Evolutionary conservation across 306 rosid species (phyloP).

Genomic region (apple (Malus domestica)): ASM211411v1 NC_041798.1:19749001-19749500

Average conservation of each 20-base stretch:
- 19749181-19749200: neutral
- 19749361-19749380: neutral
- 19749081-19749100: neutral
- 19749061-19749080: no score
- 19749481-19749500: no score
- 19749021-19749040: neutral
- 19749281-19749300: neutral
- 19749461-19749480: no score
- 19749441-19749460: no score
- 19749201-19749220: neutral
- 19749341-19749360: neutral
- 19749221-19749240: neutral
- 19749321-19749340: neutral
- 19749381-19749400: neutral
- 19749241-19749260: neutral
- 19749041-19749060: neutral
- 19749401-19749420: no score
- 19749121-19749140: neutral
- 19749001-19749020: no score
- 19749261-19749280: neutral
- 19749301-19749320: neutral
- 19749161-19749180: neutral
- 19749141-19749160: neutral
- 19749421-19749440: no score
- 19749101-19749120: neutral